phyloP scores from a whole-genome alignment of 371 early-diverging fungal genomes.

The Ordospora pajunii region DNA sequence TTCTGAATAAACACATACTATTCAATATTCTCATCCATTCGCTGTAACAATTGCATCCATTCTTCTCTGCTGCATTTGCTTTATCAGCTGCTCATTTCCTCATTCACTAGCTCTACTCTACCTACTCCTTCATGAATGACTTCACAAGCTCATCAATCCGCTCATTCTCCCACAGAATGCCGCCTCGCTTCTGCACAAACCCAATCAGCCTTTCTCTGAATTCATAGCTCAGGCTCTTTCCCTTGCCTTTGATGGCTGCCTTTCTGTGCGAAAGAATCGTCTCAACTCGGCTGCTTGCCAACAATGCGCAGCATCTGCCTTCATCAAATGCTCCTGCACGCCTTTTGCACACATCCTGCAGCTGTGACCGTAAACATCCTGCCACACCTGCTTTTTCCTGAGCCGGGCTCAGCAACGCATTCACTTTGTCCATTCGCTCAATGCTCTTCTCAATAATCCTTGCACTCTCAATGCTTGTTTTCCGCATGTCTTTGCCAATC shows the following conservation, averaged over 20 bases:
- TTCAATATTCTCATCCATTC: not conserved
- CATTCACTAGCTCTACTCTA: too few relatives aligned
- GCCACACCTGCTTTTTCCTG: too few relatives aligned
- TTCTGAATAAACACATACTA: not conserved
- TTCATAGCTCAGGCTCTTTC: conserved; percentile 2
- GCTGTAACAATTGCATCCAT: too few relatives aligned
- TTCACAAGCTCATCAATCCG: conserved; percentile 32
- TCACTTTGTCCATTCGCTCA: not conserved
- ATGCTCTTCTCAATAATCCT: not conserved
- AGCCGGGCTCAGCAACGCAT: not conserved
- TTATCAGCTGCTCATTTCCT: too few relatives aligned
- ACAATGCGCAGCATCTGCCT: not conserved
- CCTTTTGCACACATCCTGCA: not conserved
- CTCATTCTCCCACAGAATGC: conserved; percentile 27
- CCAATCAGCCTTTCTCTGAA: conserved; percentile 30
- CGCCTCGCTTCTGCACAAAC: conserved; percentile 2
- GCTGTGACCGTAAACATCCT: not conserved
- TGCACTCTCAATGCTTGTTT: not conserved
- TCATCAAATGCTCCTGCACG: not conserved
- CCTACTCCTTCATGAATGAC: conserved; percentile 1
- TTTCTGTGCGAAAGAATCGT: not conserved
- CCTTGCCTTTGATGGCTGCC: not conserved
- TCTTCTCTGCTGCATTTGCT: too few relatives aligned
- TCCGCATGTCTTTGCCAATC: not conserved
- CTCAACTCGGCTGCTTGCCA: not conserved